Percentiles rank a stretch among this genome's conserved stretches.
These are phyloP conservation scores for Epichloe sp. DNA, from an alignment of 2,329 filamentous ascomycete species.

Conservation along the genomic window DNA sequence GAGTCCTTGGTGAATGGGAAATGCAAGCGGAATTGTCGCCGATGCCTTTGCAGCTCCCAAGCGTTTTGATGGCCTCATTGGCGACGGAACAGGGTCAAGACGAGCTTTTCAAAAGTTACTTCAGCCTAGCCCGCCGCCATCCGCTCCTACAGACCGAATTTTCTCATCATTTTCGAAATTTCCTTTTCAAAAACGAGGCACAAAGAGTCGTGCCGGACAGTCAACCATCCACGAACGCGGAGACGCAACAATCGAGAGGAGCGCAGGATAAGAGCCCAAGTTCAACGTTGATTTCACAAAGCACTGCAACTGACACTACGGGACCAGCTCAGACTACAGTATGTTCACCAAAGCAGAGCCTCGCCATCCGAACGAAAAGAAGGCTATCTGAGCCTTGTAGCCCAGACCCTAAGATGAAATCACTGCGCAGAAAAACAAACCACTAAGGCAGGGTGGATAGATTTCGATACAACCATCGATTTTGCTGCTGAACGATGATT, in stretches of 20 bases:
- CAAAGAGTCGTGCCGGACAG: background rate
- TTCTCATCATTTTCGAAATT: background rate
- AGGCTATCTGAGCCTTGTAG: background rate
- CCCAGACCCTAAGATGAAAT: background rate
- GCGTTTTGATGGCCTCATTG: slow-evolving; percentile 7
- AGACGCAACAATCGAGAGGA: background rate
- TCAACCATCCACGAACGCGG: background rate
- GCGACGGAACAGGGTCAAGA: background rate
- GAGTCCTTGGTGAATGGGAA: slow-evolving; percentile 15
- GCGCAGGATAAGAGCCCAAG: background rate
- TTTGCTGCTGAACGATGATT: background rate
- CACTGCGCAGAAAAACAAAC: background rate
- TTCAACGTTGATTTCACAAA: background rate
- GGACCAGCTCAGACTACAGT: background rate
- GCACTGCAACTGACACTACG: background rate
- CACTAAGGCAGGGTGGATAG: too few relatives aligned
- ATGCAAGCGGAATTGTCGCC: slow-evolving; percentile 17
- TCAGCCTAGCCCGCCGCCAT: background rate
- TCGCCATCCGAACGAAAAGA: background rate
- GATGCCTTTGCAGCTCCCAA: slow-evolving; percentile 21
- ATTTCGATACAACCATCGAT: too few relatives aligned
- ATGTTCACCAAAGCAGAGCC: background rate
- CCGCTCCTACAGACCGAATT: slow-evolving; percentile 3
- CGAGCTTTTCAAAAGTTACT: background rate
- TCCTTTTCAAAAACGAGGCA: background rate